Base-by-base conservation (phyloP, 768 basidiomycete genomes). In the Peribolospora baueri region DNA sequence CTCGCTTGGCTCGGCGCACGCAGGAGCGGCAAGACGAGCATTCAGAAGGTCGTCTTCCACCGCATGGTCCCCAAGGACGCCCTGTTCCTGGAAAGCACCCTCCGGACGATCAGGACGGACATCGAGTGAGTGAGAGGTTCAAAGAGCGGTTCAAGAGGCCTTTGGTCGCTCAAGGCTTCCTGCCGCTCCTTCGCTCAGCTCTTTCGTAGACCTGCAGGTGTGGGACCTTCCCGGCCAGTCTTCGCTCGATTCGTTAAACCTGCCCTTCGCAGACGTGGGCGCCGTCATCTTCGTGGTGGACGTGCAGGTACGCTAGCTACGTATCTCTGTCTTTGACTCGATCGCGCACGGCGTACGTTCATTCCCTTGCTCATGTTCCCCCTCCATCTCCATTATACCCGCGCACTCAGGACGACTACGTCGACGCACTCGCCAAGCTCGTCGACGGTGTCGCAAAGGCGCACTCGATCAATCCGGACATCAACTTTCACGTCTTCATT, bases 221-320 rank as follows among this genome's bases (percentile, higher is more conserved):
- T 93, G 86, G 86, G 88, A 93, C 64, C 85, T 86, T 61, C 91
- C 90, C 0, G 84, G 83, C 37, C 76, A 56, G 37, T 59, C 79
- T 54, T 79, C 84, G 4, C 75, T 81, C 9, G 81, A 86, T 36
- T 75, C 78, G n/a, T 73, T 91, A 39, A 65, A 66, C 45, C 62
- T 76, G 6, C 76, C 82, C 6, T 73, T 93, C 43, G 76, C 79
- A 48, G 75, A 82, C 40, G 86, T 93, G 62, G 74, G 84, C 2
- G 79, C 81, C 3, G 74, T 95, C 62, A 78, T 95, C 54, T 97
- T 88, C 60, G 86, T 95, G 38, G 82, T 95, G 60, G 91, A 97
- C 63, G 90, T 93, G 54, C 81, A 87, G 68, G 87, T 85, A 63
- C 62, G 79, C 66, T 6, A 11, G 9, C 14, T 54, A 50, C 48